A percentile compares a stretch with the other conserved stretches of the same genome.
Conservation (phyloP, 225 moss, liverwort and hornwort species). For the Anthoceros angustus region DNA sequence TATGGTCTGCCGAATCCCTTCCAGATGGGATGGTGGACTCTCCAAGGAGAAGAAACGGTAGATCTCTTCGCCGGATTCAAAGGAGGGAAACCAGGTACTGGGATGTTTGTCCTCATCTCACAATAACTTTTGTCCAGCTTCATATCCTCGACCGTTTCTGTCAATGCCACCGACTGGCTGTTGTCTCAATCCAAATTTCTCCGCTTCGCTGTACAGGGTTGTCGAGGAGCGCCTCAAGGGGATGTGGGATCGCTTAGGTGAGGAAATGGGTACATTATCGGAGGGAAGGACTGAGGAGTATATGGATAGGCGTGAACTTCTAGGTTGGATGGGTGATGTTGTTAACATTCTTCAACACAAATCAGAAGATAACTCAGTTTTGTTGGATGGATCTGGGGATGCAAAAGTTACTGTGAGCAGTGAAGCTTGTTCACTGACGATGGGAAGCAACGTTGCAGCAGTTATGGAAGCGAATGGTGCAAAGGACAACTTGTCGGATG, state of each 20-base stretch:
- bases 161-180: background rate
- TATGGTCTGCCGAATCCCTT: background rate
- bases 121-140: no score
- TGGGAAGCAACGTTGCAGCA: background rate
- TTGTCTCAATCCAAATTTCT: background rate
- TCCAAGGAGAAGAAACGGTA: background rate
- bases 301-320: background rate
- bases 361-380: background rate
- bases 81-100: constrained; percentile 1
- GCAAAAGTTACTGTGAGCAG: background rate
- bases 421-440: background rate
- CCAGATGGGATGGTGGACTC: background rate
- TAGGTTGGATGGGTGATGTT: constrained; percentile 3
- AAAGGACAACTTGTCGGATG: background rate
- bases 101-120: no score
- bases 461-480: background rate
- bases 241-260: background rate
- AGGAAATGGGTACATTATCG: background rate
- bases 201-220: background rate
- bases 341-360: background rate
- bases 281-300: background rate
- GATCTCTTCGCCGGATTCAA: background rate
- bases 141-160: no score
- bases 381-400: background rate
- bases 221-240: constrained; percentile 3